Percentiles rank a stretch among this genome's conserved stretches.
Conservation (phyloP, 202 grass and related monocot species). For the Digitaria exilis region DNA sequence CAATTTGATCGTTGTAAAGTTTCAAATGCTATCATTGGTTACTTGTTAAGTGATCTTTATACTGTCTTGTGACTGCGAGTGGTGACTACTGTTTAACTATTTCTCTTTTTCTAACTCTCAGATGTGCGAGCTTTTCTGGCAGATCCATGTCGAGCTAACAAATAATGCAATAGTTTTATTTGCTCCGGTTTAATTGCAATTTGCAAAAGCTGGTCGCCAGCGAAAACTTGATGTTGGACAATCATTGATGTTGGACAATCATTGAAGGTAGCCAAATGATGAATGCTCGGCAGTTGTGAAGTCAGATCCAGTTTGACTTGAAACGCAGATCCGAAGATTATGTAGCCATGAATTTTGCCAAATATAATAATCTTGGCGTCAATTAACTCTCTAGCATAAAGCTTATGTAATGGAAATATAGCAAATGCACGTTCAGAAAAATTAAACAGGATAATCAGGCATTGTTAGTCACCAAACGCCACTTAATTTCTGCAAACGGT, state of each 20-base stretch:
- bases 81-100: not conserved
- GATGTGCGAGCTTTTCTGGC: not conserved
- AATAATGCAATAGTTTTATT: not conserved
- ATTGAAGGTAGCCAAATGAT: too few relatives aligned
- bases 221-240: not conserved
- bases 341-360: not conserved
- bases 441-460: not conserved
- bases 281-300: not conserved
- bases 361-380: not conserved
- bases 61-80: not conserved
- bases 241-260: too few relatives aligned
- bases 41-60: slow-evolving; percentile 6
- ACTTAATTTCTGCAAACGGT: slow-evolving; percentile 21
- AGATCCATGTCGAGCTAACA: not conserved
- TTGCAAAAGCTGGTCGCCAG: not conserved
- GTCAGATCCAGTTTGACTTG: not conserved
- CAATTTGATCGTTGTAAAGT: slow-evolving; percentile 62
- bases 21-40: slow-evolving; percentile 32
- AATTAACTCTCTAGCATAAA: not conserved
- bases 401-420: not conserved
- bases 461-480: not conserved
- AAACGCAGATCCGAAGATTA: not conserved
- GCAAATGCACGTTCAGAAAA: not conserved
- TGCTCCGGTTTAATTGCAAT: not conserved
- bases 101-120: not conserved